A percentile compares a stretch with the other conserved stretches of the same genome.
Conservation (phyloP, 495 filamentous ascomycete species). For the Lasiosphaeriaceae sp. region DNA sequence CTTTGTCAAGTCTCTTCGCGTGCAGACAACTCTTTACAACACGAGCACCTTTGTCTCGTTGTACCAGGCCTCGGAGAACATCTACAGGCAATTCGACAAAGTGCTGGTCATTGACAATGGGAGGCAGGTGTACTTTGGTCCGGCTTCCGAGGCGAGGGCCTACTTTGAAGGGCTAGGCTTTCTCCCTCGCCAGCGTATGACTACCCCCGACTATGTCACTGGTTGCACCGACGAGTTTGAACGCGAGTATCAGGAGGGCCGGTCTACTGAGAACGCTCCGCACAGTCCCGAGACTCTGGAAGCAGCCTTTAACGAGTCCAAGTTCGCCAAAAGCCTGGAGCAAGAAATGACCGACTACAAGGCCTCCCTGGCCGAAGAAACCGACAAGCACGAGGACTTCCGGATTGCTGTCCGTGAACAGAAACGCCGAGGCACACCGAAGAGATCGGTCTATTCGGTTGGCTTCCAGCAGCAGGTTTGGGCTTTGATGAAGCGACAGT, state of each 20-base stretch:
- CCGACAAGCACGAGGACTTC: conserved; percentile 69
- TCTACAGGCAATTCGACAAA: conserved; percentile 85
- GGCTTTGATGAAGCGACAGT: conserved; percentile 79
- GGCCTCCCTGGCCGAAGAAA: conserved; percentile 53
- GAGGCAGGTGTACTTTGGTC: conserved; percentile 76
- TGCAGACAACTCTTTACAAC: conserved; percentile 75
- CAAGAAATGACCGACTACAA: conserved; percentile 68
- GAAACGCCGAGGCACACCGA: conserved; percentile 64
- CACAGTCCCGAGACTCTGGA: conserved; percentile 60
- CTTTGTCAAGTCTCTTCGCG: conserved; percentile 64
- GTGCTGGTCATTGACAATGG: conserved; percentile 79
- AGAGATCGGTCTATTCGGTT: conserved; percentile 73
- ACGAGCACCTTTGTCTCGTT: conserved; percentile 76
- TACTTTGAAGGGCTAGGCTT: conserved; percentile 87
- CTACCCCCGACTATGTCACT: conserved; percentile 82
- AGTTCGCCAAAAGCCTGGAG: conserved; percentile 50
- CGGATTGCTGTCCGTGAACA: conserved; percentile 69
- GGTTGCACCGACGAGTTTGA: conserved; percentile 81
- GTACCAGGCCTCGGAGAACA: conserved; percentile 81
- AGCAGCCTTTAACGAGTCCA: conserved; percentile 64
- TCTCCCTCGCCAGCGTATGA: conserved; percentile 71
- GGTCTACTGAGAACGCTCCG: conserved; percentile 59
- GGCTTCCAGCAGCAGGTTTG: conserved; percentile 76
- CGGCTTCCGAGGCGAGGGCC: conserved; percentile 58
- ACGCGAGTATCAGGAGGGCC: conserved; percentile 66